These are phyloP conservation scores for Phialophora macrospora DNA, from an alignment of 2,329 filamentous ascomycete species.

Conservation along the genomic window DNA sequence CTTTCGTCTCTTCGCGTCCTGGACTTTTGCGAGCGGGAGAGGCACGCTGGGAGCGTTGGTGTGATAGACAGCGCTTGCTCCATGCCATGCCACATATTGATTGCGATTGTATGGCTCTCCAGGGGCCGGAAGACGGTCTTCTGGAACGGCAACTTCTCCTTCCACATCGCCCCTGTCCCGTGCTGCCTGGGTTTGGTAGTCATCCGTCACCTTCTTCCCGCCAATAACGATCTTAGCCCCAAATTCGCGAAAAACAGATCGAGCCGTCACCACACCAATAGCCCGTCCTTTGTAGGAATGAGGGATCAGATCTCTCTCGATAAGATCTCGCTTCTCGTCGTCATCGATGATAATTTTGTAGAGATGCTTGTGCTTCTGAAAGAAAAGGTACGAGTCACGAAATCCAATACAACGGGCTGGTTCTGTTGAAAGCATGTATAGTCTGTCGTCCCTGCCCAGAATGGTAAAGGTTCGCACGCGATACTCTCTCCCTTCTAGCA, in stretches of 20 bases:
- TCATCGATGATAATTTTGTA: slow-evolving; percentile 99
- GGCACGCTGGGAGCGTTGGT: slow-evolving; percentile 78
- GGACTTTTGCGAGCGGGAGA: slow-evolving; percentile 71
- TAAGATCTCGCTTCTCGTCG: slow-evolving; percentile 95
- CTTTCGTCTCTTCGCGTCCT: slow-evolving; percentile 79
- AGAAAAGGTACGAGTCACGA: slow-evolving; percentile 97
- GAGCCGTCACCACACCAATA: slow-evolving; percentile 94
- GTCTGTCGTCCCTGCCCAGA: slow-evolving; percentile 75
- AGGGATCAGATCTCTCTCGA: slow-evolving; percentile 91
- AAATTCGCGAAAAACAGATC: slow-evolving; percentile 96
- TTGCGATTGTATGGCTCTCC: slow-evolving; percentile 97
- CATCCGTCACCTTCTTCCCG: slow-evolving; percentile 81
- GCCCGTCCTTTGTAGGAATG: slow-evolving; percentile 98
- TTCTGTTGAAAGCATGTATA: slow-evolving; percentile 99
- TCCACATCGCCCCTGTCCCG: slow-evolving; percentile 79
- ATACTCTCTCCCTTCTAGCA: slow-evolving; percentile 86
- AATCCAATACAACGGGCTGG: slow-evolving; percentile 96
- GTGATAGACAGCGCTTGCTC: slow-evolving; percentile 94
- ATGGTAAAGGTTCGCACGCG: slow-evolving; percentile 95
- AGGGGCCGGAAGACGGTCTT: slow-evolving; percentile 74
- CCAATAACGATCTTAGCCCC: slow-evolving; percentile 92
- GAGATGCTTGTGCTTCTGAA: slow-evolving; percentile 94
- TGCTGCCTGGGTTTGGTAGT: slow-evolving; percentile 81
- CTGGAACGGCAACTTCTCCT: slow-evolving; percentile 88
- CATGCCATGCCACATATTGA: slow-evolving; percentile 98